These are phyloP conservation scores for Microdochium nivale DNA, from an alignment of 2,329 filamentous ascomycete genomes.

Conservation along the genomic window DNA sequence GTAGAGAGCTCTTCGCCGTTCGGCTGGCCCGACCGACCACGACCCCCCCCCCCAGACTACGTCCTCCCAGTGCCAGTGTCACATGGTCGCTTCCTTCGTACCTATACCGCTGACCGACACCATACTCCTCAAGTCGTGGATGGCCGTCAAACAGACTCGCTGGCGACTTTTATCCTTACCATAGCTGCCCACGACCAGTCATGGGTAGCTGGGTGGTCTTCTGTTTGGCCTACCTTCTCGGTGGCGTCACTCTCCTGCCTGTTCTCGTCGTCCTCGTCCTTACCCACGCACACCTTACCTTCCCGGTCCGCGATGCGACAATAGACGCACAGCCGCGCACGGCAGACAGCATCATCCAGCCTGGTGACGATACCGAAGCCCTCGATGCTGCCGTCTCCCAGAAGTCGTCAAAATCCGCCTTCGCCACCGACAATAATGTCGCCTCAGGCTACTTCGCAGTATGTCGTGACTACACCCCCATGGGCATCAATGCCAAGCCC, in stretches of 20 bases:
- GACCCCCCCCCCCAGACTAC: no score
- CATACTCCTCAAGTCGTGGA: no score
- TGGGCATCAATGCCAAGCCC: slow-evolving; percentile 86
- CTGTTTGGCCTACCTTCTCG: slow-evolving; percentile 71
- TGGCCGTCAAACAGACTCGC: background rate
- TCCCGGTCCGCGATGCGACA: slow-evolving; percentile 44
- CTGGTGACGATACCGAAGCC: slow-evolving; percentile 55
- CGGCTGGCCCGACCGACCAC: no score
- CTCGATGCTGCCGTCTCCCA: slow-evolving; percentile 47
- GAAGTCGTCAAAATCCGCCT: slow-evolving; percentile 43
- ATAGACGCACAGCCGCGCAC: slow-evolving; percentile 18
- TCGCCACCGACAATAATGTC: slow-evolving; percentile 61
- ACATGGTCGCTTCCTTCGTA: background rate
- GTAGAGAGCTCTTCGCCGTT: no score
- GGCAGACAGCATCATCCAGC: slow-evolving; percentile 38
- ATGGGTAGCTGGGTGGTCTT: slow-evolving; percentile 40
- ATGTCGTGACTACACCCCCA: slow-evolving; percentile 83
- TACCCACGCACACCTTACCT: slow-evolving; percentile 58
- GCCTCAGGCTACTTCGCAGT: slow-evolving; percentile 94
- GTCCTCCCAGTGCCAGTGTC: no score
- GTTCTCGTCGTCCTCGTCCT: slow-evolving; percentile 54
- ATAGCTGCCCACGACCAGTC: background rate
- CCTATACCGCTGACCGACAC: background rate
- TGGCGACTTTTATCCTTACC: background rate
- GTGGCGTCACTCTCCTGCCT: slow-evolving; percentile 82